Conservation (phyloP, 768 basidiomycete species). For the Hericium rajendrae region DNA sequence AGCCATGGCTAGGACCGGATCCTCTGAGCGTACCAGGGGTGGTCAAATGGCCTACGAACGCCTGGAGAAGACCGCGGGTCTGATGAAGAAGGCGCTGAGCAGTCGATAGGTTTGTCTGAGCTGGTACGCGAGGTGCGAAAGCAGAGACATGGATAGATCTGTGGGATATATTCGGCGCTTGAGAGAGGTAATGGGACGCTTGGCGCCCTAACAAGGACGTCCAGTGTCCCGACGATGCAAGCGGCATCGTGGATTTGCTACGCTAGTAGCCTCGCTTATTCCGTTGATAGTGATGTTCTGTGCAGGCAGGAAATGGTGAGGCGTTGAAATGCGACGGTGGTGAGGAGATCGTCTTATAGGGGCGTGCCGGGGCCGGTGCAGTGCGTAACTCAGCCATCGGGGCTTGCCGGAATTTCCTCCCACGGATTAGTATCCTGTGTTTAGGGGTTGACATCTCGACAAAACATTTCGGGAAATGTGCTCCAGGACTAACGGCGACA, state of each 20-base stretch:
- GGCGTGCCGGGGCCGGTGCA: too few species aligned
- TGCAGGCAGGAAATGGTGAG: too few species aligned
- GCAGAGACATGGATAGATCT: slow-evolving; percentile 38
- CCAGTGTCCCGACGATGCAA: slow-evolving; percentile 21
- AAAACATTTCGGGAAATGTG: too few species aligned
- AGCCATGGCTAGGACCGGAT: slow-evolving; percentile 21
- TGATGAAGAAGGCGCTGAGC: slow-evolving; percentile 40
- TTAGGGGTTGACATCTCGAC: too few species aligned
- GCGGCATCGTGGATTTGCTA: slow-evolving; percentile 17
- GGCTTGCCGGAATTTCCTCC: too few species aligned
- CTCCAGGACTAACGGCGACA: too few species aligned
- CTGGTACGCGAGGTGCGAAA: slow-evolving; percentile 24
- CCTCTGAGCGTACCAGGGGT: slow-evolving; percentile 38
- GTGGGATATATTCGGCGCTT: slow-evolving; percentile 16
- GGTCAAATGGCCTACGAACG: slow-evolving; percentile 46
- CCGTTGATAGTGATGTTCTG: not conserved
- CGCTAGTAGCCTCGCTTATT: not conserved
- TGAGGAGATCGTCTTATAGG: too few species aligned
- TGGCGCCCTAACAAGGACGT: slow-evolving; percentile 16
- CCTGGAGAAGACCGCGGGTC: slow-evolving; percentile 45
- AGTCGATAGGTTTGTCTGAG: slow-evolving; percentile 23
- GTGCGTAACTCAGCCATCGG: too few species aligned
- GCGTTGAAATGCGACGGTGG: too few species aligned
- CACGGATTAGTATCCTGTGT: too few species aligned
- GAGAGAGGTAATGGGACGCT: slow-evolving; percentile 12